Percentiles rank a stretch among this genome's conserved stretches.
Evolutionary conservation across 208 protist genomes (phyloP).

Genomic region (Endotrypanum monterogeii): DNA sequence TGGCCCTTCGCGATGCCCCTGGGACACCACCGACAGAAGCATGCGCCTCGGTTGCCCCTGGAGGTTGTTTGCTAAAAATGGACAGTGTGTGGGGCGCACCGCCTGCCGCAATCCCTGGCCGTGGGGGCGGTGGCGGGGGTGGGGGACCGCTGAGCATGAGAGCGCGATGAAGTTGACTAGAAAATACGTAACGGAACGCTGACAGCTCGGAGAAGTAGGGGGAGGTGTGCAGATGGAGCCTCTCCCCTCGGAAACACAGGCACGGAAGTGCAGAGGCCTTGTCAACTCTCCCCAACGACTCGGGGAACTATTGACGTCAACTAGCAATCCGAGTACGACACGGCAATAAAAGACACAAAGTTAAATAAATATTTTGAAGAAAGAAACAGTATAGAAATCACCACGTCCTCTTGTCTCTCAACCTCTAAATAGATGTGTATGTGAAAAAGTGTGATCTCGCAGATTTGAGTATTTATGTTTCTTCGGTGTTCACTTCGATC

Average conservation of each 20-base stretch:
- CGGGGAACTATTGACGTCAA: background rate
- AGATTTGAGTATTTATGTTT: too few relatives aligned
- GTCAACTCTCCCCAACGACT: background rate
- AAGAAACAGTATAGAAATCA: too few relatives aligned
- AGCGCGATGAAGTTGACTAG: too few relatives aligned
- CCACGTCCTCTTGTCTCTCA: too few relatives aligned
- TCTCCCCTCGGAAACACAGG: background rate
- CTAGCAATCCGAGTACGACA: background rate
- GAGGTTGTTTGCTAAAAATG: conserved; percentile 8
- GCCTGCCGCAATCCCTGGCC: background rate
- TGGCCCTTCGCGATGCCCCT: conserved; percentile 8
- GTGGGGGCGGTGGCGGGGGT: conserved; percentile 22
- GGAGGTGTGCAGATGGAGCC: background rate
- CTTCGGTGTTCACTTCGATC: too few relatives aligned
- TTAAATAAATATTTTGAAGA: too few relatives aligned
- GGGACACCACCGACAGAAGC: background rate
- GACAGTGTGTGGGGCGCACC: conserved; percentile 7
- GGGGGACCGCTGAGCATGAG: conserved; percentile 10
- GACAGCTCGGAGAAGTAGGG: background rate
- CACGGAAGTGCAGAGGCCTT: background rate
- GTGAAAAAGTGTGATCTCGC: too few relatives aligned
- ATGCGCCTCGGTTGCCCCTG: background rate
- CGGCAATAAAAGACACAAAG: background rate
- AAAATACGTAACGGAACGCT: background rate
- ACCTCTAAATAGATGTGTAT: too few relatives aligned